Evolutionary conservation across 108 stramenopile genomes (phyloP), one percentile per base, ranked within the genome.

Genomic region (Mayamaea pseudoterrestris): DNA sequence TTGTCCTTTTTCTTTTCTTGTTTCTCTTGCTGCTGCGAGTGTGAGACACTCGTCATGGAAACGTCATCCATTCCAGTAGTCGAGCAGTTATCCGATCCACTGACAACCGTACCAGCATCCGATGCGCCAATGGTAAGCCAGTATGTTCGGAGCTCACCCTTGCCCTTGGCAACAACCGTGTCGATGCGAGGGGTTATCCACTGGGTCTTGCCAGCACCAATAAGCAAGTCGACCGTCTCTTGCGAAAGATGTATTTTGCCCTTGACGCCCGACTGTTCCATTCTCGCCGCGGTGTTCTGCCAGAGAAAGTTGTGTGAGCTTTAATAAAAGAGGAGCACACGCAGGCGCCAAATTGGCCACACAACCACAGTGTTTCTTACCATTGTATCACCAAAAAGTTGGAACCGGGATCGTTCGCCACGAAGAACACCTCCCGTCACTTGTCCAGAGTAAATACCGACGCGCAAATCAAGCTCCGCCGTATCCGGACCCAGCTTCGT

Each of bases 241-340:
- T 65, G 56, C 4, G 76, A 78, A 21, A 72, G 52, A 17, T 78
- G 77, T 21, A 83, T 76, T 30, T 61, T 57, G 32, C 55, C 63
- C 5, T 40, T 30, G 4, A 35, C 29, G 4, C 59, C 65, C 29
- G 69, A 63, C 17, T 61, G 64, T 49, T 83, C 77, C 73, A 83
- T 78, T 6, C 81, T 51, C 3, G 64, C 39, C 9, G 81, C 55
- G 7, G 69, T 65, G 47, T 78, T 83, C 8, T 11, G 12, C 12
- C 8, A 8, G 8, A 12, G 32, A 34, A 11, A 8, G 8, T 34
- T 34, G 32, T 12, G 32, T 34, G 32, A 8, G 12, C 11, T 34
- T 34, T n/a, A n/a, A n/a, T n/a, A n/a, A n/a, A n/a, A n/a, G n/a
- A n/a, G n/a, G n/a, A n/a, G n/a, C n/a, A n/a, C n/a, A n/a, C n/a